Percentiles rank a stretch among this genome's conserved stretches.
Evolutionary conservation across 345 rosid species (phyloP).

Genomic region (Heritiera littoralis): DNA sequence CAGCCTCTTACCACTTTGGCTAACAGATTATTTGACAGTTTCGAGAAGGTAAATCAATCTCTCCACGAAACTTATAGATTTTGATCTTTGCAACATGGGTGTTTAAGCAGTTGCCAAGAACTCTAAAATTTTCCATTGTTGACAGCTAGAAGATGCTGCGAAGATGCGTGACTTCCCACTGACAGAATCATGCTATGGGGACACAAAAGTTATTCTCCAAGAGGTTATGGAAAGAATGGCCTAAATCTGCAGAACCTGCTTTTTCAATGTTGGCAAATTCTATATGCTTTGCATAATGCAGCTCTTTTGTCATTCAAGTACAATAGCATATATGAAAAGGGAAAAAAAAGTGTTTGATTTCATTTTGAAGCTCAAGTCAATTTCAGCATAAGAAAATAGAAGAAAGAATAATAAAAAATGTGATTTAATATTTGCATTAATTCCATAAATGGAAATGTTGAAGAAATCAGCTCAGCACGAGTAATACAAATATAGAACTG

Average conservation of each 20-base stretch:
- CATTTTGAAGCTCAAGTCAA: background rate
- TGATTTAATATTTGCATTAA: background rate
- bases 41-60: constrained; percentile 55
- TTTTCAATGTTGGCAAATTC: background rate
- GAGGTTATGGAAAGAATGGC: constrained; percentile 75
- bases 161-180: constrained; percentile 48
- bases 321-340: background rate
- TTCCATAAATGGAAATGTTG: constrained; percentile 11
- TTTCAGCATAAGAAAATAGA: background rate
- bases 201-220: constrained; percentile 56
- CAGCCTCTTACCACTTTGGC: constrained; percentile 74
- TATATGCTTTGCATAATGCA: background rate
- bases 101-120: background rate
- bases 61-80: background rate
- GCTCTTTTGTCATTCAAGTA: background rate
- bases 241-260: constrained; percentile 24
- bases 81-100: background rate
- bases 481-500: constrained; percentile 9
- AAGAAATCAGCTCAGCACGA: constrained; percentile 13
- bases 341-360: background rate
- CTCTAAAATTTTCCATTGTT: constrained; percentile 1
- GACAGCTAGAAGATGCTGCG: constrained; percentile 74
- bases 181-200: constrained; percentile 58
- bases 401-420: background rate
- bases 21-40: constrained; percentile 73